Base-by-base conservation (phyloP, 2,329 filamentous ascomycete genomes). In the Emmonsia crescens region DNA sequence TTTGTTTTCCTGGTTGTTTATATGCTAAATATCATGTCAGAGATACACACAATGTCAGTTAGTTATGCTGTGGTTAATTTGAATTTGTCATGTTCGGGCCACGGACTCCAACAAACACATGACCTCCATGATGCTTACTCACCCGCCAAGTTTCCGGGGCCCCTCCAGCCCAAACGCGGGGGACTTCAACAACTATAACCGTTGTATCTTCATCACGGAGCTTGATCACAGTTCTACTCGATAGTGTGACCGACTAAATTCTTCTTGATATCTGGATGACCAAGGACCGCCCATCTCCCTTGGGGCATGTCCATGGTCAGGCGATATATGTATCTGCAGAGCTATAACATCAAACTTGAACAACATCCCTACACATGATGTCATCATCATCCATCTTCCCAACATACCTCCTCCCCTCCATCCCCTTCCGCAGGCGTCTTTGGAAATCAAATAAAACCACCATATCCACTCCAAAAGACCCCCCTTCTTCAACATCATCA, bases 321-420 rank as follows among this genome's bases (percentile, higher is more conserved):
- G 51, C 51, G 33, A 27, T 29, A 40, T 8, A 5, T 16, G n/a
- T 14, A 56, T 27, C 52, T 56, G 16, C 52, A 31, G 16, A 12
- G 16, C n/a, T 31, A 38, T 24, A 36, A 27, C 10, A 27, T 56
- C 19, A 16, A n/a, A n/a, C n/a, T 36, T 21, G 31, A 19, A 38
- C 3, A 14, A 36, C 31, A 24, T 49, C 24, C 46, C 33, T 21
- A 12, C 31, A 56, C 52, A 56, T 38, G 33, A 38, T 56, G 52
- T 40, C 52, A 56, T 38, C 52, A 40, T 54, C 52, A 40, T 65
- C 74, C 16, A 65, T 78, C 64, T 82, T 83, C 71, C 79, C 81
- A 19, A 78, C 76, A 46, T 83, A 80, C 66, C 74, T 83, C 52
- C 71, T 81, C 60, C 78, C 79, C 9, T 76, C 79, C 16, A 69